Base-by-base conservation (phyloP, 73 alveolate genomes). In the Breviolum minutum region DNA sequence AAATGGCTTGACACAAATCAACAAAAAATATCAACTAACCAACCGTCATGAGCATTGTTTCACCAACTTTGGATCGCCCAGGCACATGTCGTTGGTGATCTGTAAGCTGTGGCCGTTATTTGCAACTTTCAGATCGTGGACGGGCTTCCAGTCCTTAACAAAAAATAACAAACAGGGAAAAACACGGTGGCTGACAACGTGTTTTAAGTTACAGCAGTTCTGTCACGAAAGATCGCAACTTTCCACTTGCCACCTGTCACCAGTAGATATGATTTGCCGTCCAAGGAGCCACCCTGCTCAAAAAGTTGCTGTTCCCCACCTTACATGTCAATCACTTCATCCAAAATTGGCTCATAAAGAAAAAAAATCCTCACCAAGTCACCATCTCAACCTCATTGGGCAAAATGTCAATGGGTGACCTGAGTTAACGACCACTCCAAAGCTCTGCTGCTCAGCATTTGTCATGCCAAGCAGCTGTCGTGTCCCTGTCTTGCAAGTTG, bases 131-230 rank as follows among this genome's bases (percentile, higher is more conserved):
- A 90, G 96, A 22, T 71, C 96, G 16, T 54, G 80, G 62, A 90
- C 96, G 1, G 96, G 96, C 74, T 90, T 90, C 96, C 96, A 90
- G 80, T 90, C 96, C 96, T 90, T 13, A 0, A 16, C n/a, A n/a
- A n/a, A n/a, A n/a, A n/a, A n/a, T n/a, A 27, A 27, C 87, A 16
- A 40, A 40, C 54, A 40, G 54, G 54, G 54, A 40, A 40, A 40
- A 40, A 40, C 54, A 40, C 0, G 5, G 54, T 40, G 3, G 54
- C 54, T 40, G 54, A 40, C 54, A 40, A 40, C n/a, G 54, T 3
- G 54, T 40, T 0, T 0, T 40, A 40, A 40, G 54, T 40, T 40
- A 40, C 54, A 40, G 54, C 54, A 40, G 54, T 40, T 40, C 5
- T 40, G 5, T 40, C 54, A 40, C 0, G 3, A 40, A 40, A 40